phyloP scores from a whole-genome alignment of 1,139 yeast species.

The Hanseniaspora sp. region DNA sequence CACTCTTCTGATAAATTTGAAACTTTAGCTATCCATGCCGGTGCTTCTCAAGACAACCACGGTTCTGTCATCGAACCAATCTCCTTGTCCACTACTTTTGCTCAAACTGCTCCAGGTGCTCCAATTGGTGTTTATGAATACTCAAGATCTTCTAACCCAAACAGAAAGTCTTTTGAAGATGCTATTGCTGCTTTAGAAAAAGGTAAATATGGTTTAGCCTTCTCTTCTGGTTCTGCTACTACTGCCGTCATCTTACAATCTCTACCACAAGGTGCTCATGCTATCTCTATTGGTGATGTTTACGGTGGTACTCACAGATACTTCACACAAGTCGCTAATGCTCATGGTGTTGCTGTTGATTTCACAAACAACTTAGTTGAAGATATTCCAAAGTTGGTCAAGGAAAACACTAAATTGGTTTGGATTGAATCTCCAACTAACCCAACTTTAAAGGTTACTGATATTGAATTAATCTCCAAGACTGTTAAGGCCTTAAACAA shows the following conservation, averaged over 20 bases:
- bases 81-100: slow-evolving; percentile 76
- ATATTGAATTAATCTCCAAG: slow-evolving; percentile 49
- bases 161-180: slow-evolving; percentile 69
- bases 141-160: slow-evolving; percentile 81
- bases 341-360: slow-evolving; percentile 63
- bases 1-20: slow-evolving; percentile 41
- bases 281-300: slow-evolving; percentile 74
- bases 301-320: slow-evolving; percentile 91
- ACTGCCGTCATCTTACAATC: slow-evolving; percentile 71
- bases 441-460: slow-evolving; percentile 72
- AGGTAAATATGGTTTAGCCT: slow-evolving; percentile 69
- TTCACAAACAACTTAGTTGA: slow-evolving; percentile 55
- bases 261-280: slow-evolving; percentile 61
- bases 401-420: slow-evolving; percentile 57
- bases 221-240: slow-evolving; percentile 78
- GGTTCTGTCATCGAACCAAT: slow-evolving; percentile 86
- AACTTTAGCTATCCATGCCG: slow-evolving; percentile 77
- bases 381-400: slow-evolving; percentile 48
- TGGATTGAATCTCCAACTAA: slow-evolving; percentile 89
- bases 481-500: slow-evolving; percentile 38
- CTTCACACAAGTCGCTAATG: slow-evolving; percentile 73
- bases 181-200: slow-evolving; percentile 74
- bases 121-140: slow-evolving; percentile 77
- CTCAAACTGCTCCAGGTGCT: slow-evolving; percentile 63
- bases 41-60: slow-evolving; percentile 63